Percentiles rank a stretch among this genome's conserved stretches.
Evolutionary conservation across 495 filamentous ascomycete genomes (phyloP).

Genomic region (Penicillium nucicola): DNA sequence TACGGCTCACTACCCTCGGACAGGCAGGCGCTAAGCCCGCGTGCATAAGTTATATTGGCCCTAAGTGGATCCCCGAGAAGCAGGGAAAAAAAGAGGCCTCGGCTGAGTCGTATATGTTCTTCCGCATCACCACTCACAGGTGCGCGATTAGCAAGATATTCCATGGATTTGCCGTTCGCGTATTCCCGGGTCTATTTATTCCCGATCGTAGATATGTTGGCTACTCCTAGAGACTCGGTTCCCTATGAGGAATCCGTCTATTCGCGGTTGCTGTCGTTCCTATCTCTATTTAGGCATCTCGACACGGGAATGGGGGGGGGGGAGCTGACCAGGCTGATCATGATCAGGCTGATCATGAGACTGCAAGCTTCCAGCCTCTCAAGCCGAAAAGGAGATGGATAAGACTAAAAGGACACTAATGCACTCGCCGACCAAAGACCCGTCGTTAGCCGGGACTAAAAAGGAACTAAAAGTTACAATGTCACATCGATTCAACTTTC

Average conservation of each 20-base stretch:
- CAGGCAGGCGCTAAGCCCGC: neutral
- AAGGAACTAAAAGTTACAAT: slow-evolving; percentile 26
- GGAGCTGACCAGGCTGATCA: no score
- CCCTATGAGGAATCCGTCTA: no score
- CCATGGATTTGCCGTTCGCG: neutral
- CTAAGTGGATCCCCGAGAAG: slow-evolving; percentile 1
- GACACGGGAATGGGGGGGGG: no score
- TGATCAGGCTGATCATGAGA: no score
- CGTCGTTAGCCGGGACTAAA: slow-evolving; percentile 22
- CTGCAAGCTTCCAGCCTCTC: no score
- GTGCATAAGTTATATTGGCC: slow-evolving; percentile 5
- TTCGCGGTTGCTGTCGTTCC: no score
- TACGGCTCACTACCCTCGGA: slow-evolving; percentile 2
- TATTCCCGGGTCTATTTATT: neutral
- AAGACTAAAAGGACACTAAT: slow-evolving; percentile 11
- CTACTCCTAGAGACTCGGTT: no score
- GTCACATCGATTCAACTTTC: slow-evolving; percentile 22
- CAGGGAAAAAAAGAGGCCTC: slow-evolving; percentile 6
- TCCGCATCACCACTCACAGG: slow-evolving; percentile 11
- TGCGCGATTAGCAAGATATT: slow-evolving; percentile 11
- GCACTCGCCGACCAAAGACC: slow-evolving; percentile 19
- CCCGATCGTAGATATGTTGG: no score
- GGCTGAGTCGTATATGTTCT: slow-evolving; percentile 9
- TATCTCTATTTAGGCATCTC: no score
- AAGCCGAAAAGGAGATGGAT: slow-evolving; percentile 8